Conservation (phyloP, 768 basidiomycete genomes). For the Leccinum barrowsii region DNA sequence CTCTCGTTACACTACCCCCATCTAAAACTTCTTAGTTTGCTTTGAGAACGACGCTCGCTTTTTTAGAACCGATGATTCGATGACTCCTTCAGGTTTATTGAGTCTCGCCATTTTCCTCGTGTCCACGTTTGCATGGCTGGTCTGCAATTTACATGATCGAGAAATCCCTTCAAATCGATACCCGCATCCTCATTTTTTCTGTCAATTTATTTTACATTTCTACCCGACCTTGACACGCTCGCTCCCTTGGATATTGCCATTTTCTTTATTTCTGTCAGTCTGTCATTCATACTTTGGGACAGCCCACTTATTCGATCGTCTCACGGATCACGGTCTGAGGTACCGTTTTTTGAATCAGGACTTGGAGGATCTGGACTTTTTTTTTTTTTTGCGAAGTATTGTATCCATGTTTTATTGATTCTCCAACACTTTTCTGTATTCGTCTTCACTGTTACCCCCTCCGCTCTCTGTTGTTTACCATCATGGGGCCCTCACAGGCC, state of each 20-base stretch:
- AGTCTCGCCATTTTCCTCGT: neutral
- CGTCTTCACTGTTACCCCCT: neutral
- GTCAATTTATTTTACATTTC: neutral
- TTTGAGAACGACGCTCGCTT: neutral
- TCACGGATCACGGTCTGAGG: neutral
- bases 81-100: neutral
- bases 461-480: neutral
- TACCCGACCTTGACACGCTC: neutral
- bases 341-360: neutral
- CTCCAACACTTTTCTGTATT: neutral
- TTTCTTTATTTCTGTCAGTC: neutral
- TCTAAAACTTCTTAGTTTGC: neutral
- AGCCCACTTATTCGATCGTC: neutral
- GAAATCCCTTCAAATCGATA: conserved; percentile 11
- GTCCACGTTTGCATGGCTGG: neutral
- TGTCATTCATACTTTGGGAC: neutral
- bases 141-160: conserved; percentile 4
- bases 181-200: neutral
- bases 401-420: neutral
- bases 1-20: neutral
- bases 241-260: neutral
- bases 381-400: neutral
- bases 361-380: neutral
- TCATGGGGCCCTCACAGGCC: no score
- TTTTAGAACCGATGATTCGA: conserved; percentile 1